Percentiles rank a stretch among this genome's conserved stretches.
Conservation (phyloP, 2,329 filamentous ascomycete genomes). For the Pyrenochaeta sp. region DNA sequence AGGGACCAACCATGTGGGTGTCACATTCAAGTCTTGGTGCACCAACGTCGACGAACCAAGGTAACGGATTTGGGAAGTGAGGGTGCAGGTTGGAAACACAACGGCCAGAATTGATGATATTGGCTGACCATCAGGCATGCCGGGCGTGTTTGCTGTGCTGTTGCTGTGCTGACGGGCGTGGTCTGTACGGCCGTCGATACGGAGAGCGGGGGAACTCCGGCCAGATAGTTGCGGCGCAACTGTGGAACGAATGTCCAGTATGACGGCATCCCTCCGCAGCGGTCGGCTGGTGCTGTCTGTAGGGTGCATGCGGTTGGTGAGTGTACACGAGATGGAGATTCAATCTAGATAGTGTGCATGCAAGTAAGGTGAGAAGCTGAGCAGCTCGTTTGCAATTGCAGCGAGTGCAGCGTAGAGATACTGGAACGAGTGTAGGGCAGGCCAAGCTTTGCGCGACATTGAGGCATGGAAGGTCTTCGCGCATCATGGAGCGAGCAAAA, state of each 20-base stretch:
- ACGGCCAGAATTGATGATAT: no score
- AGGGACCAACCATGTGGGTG: slow-evolving; percentile 1
- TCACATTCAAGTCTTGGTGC: no score
- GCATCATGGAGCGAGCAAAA: neutral
- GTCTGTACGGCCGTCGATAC: neutral
- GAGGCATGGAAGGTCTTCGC: slow-evolving; percentile 1
- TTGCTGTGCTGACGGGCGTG: neutral
- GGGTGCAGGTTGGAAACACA: no score
- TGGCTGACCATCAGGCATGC: no score
- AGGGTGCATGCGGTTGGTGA: neutral
- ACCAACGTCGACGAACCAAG: no score
- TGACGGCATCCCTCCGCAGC: neutral
- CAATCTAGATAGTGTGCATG: no score
- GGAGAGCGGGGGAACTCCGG: neutral
- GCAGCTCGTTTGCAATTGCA: neutral
- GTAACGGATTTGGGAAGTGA: no score
- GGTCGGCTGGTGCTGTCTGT: neutral
- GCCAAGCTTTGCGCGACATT: no score
- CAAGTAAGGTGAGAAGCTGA: slow-evolving; percentile 3
- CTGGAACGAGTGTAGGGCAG: neutral
- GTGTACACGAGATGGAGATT: no score
- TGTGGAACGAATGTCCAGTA: neutral
- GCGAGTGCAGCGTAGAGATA: neutral
- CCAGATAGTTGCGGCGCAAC: neutral
- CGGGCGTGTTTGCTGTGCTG: neutral